A percentile compares a stretch with the other conserved stretches of the same genome.
Conservation (phyloP, 2,329 filamentous ascomycete species). For the Fusarium goolgardi region DNA sequence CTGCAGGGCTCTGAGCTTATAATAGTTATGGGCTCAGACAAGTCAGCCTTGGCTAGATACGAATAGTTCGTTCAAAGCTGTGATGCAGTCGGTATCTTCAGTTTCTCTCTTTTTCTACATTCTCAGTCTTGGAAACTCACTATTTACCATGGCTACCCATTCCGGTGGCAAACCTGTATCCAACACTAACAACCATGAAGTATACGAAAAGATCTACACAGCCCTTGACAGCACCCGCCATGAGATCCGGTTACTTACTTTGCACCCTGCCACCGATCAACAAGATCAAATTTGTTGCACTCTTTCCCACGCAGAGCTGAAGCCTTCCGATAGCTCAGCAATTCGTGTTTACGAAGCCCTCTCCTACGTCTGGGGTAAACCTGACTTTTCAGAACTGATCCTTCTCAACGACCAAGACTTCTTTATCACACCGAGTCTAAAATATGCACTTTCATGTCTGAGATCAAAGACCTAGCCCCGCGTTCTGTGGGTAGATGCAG, state of each 20-base stretch:
- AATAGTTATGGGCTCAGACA: background rate
- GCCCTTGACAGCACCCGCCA: background rate
- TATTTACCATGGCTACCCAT: background rate
- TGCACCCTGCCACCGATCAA: background rate
- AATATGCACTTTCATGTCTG: background rate
- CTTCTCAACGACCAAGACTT: conserved; percentile 6
- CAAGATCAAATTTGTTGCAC: background rate
- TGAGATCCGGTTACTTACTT: conserved; percentile 20
- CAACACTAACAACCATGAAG: background rate
- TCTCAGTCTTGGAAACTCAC: background rate
- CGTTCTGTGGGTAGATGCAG: conserved; percentile 29
- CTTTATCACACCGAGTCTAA: conserved; percentile 10
- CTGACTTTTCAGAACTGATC: conserved; percentile 4
- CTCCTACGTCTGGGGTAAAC: conserved; percentile 34
- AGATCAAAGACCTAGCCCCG: background rate
- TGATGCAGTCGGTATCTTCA: too few species aligned
- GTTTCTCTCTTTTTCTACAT: background rate
- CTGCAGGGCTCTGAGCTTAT: background rate
- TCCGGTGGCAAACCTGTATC: rapidly evolving
- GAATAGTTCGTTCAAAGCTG: background rate
- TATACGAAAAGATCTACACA: conserved; percentile 1
- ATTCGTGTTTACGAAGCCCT: conserved; percentile 23
- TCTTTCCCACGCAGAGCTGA: background rate
- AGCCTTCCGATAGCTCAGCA: rapidly evolving
- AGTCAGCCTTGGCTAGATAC: background rate